These are phyloP conservation scores for Leucosporidium yakuticum DNA, from an alignment of 768 basidiomycete genomes.

Conservation along the genomic window DNA sequence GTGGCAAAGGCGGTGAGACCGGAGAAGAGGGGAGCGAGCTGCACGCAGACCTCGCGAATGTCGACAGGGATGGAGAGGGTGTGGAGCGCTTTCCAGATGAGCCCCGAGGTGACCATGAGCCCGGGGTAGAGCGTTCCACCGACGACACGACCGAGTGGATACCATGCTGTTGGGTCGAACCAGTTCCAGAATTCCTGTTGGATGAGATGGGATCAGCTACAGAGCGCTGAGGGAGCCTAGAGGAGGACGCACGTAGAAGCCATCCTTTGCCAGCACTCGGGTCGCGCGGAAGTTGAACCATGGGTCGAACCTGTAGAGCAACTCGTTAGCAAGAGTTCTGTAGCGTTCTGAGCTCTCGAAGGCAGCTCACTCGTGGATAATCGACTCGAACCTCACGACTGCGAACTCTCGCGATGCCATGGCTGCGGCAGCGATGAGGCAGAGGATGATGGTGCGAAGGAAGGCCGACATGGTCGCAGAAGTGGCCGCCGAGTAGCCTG, in stretches of 20 bases:
- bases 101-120: constrained; percentile 93
- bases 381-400: constrained; percentile 96
- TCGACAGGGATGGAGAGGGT: constrained; percentile 90
- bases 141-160: constrained; percentile 94
- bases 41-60: constrained; percentile 91
- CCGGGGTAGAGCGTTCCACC: constrained; percentile 98
- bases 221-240: neutral
- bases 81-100: constrained; percentile 88
- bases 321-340: neutral
- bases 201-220: constrained; percentile 7
- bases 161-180: constrained; percentile 99
- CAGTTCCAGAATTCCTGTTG: constrained; percentile 98
- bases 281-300: constrained; percentile 99
- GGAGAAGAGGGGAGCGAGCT: constrained; percentile 93
- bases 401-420: constrained; percentile 94
- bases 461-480: constrained; percentile 51
- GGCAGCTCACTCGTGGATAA: constrained; percentile 71
- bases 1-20: constrained; percentile 73
- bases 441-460: constrained; percentile 80
- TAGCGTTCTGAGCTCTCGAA: constrained; percentile 10
- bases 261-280: constrained; percentile 77
- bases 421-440: constrained; percentile 71
- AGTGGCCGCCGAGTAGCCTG: constrained; percentile 2
- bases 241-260: constrained; percentile 76
- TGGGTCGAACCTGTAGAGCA: constrained; percentile 42